phyloP scores from a whole-genome alignment of 768 basidiomycete genomes.

The Boletus huronensis region DNA sequence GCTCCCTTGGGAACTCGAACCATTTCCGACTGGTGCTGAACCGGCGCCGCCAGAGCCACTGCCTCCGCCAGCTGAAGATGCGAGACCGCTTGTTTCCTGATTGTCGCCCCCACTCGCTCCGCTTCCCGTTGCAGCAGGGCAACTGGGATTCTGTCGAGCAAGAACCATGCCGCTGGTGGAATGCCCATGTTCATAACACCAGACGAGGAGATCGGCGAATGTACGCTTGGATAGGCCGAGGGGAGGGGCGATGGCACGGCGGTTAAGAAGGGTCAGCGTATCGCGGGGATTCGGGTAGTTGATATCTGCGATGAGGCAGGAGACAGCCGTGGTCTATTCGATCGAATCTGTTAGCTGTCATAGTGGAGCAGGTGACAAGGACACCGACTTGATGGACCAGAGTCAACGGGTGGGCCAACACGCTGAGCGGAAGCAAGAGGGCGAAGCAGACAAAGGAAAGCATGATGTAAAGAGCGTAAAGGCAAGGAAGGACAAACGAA shows the following conservation, averaged over 20 bases:
- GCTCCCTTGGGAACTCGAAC: background rate
- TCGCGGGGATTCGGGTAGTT: slow-evolving; percentile 22
- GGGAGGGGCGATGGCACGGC: slow-evolving; percentile 19
- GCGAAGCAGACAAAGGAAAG: slow-evolving; percentile 17
- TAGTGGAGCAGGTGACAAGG: background rate
- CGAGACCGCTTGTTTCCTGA: background rate
- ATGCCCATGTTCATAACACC: slow-evolving; percentile 23
- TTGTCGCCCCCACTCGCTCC: background rate
- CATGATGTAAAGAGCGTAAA: slow-evolving; percentile 20
- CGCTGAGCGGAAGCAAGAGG: slow-evolving; percentile 19
- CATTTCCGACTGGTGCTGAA: background rate
- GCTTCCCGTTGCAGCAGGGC: slow-evolving; percentile 1
- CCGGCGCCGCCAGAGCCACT: background rate
- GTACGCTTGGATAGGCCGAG: slow-evolving; percentile 20
- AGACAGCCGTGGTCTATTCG: slow-evolving; percentile 7
- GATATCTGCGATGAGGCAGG: slow-evolving; percentile 30
- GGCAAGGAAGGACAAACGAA: background rate
- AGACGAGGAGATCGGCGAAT: slow-evolving; percentile 27
- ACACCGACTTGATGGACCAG: slow-evolving; percentile 7
- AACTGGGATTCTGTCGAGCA: slow-evolving; percentile 23
- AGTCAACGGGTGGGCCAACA: slow-evolving; percentile 19
- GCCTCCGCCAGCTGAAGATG: background rate
- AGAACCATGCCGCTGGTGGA: slow-evolving; percentile 14
- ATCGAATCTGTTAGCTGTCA: background rate
- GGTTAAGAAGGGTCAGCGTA: slow-evolving; percentile 23